Percentiles rank a stretch among this genome's conserved stretches.
Evolutionary conservation across 306 rosid species (phyloP).

Genomic region (Clitoria ternatea): DNA sequence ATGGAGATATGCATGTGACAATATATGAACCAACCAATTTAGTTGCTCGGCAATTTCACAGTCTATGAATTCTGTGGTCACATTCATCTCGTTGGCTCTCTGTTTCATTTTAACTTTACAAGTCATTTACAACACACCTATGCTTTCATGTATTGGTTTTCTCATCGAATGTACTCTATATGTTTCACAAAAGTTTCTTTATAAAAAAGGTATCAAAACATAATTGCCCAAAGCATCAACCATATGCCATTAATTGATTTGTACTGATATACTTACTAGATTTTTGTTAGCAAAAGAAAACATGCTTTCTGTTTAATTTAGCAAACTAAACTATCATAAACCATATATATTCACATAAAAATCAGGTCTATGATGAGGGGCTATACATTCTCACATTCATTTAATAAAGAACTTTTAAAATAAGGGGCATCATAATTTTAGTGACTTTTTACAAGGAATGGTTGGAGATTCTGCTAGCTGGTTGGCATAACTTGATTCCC

Average conservation of each 20-base stretch:
- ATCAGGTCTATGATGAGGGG: slow-evolving; percentile 25
- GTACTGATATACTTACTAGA: slow-evolving; percentile 16
- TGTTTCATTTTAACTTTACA: not conserved
- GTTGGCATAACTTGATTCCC: slow-evolving; percentile 38
- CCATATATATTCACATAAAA: slow-evolving; percentile 26
- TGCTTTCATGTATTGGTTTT: slow-evolving; percentile 21
- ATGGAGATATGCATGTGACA: not conserved
- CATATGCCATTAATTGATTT: slow-evolving; percentile 14
- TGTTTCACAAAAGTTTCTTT: not conserved
- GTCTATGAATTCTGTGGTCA: slow-evolving; percentile 28
- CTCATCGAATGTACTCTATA: not conserved
- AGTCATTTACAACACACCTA: not conserved
- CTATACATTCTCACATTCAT: slow-evolving; percentile 10
- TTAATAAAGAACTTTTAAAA: slow-evolving; percentile 13
- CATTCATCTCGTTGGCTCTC: slow-evolving; percentile 30
- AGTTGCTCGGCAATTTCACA: slow-evolving; percentile 38
- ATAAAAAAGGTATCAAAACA: not conserved
- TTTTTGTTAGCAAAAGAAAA: slow-evolving; percentile 27
- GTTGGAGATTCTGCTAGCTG: slow-evolving; percentile 44
- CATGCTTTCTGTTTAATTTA: slow-evolving; percentile 13
- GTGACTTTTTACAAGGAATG: slow-evolving; percentile 25
- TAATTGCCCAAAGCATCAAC: slow-evolving; percentile 35
- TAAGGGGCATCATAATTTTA: slow-evolving; percentile 33
- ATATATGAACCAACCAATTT: slow-evolving; percentile 23
- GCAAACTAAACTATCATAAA: slow-evolving; percentile 5